Conservation (phyloP, 164 flowering plant genomes). For the Liriodendron chinense region DNA sequence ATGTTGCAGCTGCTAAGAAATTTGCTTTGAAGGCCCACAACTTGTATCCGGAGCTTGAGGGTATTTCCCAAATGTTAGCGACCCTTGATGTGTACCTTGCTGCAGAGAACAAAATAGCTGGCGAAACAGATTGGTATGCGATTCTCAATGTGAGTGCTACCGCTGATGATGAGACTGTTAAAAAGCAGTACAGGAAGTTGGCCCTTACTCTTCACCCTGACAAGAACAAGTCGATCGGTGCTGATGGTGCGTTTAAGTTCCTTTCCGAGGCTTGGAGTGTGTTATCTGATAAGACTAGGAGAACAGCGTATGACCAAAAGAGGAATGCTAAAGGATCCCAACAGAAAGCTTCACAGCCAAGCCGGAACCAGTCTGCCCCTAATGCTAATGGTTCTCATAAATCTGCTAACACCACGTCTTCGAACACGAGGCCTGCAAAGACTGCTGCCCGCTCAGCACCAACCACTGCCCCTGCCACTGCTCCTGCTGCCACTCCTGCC, state of each 20-base stretch:
- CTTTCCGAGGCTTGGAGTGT: conserved; percentile 89
- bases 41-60: conserved; percentile 68
- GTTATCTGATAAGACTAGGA: conserved; percentile 68
- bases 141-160: conserved; percentile 63
- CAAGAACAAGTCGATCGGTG: conserved; percentile 85
- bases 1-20: conserved; percentile 62
- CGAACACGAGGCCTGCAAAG: conserved; percentile 34
- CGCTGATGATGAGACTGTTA: conserved; percentile 73
- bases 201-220: conserved; percentile 94
- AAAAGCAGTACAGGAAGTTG: conserved; percentile 74
- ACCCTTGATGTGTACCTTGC: conserved; percentile 63
- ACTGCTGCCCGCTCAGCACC: conserved; percentile 19
- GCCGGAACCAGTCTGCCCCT: conserved; percentile 31
- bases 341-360: conserved; percentile 31
- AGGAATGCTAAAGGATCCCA: conserved; percentile 31
- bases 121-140: conserved; percentile 78
- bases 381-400: conserved; percentile 54
- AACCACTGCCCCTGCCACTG: neutral
- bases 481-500: conserved; percentile 30
- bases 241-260: conserved; percentile 88
- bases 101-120: conserved; percentile 59
- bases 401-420: conserved; percentile 31
- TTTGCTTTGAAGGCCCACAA: conserved; percentile 73
- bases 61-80: conserved; percentile 62
- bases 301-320: conserved; percentile 59